A percentile compares a stretch with the other conserved stretches of the same genome.
phyloP scores from a whole-genome alignment of 2,329 filamentous ascomycete genomes.

The Colletotrichum shisoi region DNA sequence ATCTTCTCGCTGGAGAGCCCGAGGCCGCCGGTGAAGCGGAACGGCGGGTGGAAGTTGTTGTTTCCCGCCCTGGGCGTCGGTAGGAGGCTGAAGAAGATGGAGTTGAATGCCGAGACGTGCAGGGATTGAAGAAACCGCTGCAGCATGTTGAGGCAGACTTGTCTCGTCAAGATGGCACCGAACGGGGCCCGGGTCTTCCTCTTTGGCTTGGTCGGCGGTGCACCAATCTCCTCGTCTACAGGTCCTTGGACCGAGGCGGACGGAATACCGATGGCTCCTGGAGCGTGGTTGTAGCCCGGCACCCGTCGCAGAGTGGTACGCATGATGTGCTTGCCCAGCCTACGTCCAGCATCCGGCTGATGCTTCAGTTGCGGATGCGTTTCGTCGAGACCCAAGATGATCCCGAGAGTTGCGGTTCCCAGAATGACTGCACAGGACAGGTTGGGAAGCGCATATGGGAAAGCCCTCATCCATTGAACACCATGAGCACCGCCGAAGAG shows the following conservation, averaged over 20 bases:
- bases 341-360: neutral
- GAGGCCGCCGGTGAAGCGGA: slow-evolving; percentile 42
- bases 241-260: too few relatives aligned
- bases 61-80: slow-evolving; percentile 36
- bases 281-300: too few relatives aligned
- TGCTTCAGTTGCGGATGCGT: slow-evolving; percentile 25
- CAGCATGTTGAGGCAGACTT: slow-evolving; percentile 38
- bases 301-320: neutral
- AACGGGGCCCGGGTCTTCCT: slow-evolving; percentile 18
- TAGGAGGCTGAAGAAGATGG: slow-evolving; percentile 42
- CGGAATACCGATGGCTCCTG: too few relatives aligned
- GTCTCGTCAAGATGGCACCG: slow-evolving; percentile 38
- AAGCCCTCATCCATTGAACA: slow-evolving; percentile 40
- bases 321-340: neutral
- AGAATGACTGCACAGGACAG: slow-evolving; percentile 38
- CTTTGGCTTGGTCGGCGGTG: neutral
- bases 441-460: slow-evolving; percentile 43
- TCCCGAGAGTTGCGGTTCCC: slow-evolving; percentile 36
- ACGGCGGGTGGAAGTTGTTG: slow-evolving; percentile 26
- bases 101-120: slow-evolving; percentile 42
- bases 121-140: slow-evolving; percentile 34
- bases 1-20: slow-evolving; percentile 42
- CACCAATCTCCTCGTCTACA: too few relatives aligned
- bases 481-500: slow-evolving; percentile 39
- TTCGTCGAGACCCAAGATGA: slow-evolving; percentile 42